Evolutionary conservation across 768 basidiomycete species (phyloP).

Genomic region (Artomyces pyxidatus): DNA sequence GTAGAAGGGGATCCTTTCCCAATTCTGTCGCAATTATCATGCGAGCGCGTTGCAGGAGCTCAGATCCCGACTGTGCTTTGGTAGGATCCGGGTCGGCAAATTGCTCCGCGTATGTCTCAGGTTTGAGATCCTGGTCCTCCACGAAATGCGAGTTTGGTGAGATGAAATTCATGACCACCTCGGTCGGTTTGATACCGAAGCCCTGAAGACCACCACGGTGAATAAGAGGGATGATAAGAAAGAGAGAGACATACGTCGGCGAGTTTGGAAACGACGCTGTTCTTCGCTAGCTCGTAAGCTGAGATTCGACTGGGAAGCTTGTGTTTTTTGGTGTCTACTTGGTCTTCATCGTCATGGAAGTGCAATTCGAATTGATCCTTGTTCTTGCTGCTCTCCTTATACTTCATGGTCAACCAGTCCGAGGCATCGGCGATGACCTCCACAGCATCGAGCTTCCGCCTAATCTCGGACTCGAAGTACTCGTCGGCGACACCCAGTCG

Average conservation of each 20-base stretch:
- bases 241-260: slow-evolving; percentile 55
- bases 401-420: slow-evolving; percentile 85
- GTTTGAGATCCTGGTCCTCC: slow-evolving; percentile 77
- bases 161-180: slow-evolving; percentile 81
- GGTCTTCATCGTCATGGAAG: slow-evolving; percentile 67
- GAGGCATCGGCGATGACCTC: slow-evolving; percentile 88
- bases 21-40: slow-evolving; percentile 86
- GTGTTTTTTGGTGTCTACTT: slow-evolving; percentile 44
- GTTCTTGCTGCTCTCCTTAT: slow-evolving; percentile 64
- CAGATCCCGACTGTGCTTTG: slow-evolving; percentile 52
- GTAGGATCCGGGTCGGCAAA: slow-evolving; percentile 64
- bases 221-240: no score
- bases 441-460: slow-evolving; percentile 63
- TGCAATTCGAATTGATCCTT: slow-evolving; percentile 43
- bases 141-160: slow-evolving; percentile 55
- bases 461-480: slow-evolving; percentile 68
- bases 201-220: slow-evolving; percentile 57
- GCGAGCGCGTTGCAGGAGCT: slow-evolving; percentile 64
- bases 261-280: slow-evolving; percentile 64
- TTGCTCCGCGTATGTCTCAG: slow-evolving; percentile 77
- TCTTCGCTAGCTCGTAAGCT: slow-evolving; percentile 78
- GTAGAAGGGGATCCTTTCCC: slow-evolving; percentile 84
- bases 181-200: slow-evolving; percentile 75
- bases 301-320: slow-evolving; percentile 83
- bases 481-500: slow-evolving; percentile 62